Conservation (phyloP, 306 rosid species). For the Prunus kanzakura region DNA sequence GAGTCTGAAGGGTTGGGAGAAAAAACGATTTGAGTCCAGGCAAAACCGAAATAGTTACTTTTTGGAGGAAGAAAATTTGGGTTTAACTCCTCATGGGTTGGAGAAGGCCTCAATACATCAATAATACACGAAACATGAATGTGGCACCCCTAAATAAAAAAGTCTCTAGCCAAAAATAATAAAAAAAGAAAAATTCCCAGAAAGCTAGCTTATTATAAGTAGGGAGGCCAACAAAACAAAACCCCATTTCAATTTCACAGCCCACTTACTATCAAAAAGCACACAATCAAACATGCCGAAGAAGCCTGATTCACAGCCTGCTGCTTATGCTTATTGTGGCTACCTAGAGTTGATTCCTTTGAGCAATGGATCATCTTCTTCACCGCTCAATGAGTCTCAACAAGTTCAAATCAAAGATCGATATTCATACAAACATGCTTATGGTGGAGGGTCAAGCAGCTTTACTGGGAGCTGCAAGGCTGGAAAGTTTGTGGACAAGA, state of each 20-base stretch:
- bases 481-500: neutral
- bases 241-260: neutral
- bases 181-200: no score
- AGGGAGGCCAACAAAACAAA: neutral
- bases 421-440: neutral
- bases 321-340: neutral
- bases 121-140: no score
- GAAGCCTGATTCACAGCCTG: neutral
- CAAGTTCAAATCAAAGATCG: neutral
- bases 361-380: no score
- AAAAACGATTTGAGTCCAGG: no score
- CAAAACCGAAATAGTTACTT: no score
- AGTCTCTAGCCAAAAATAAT: no score
- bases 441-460: neutral
- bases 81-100: no score
- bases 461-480: neutral
- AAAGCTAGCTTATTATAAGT: neutral
- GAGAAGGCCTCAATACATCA: no score
- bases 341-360: neutral
- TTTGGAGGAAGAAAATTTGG: no score
- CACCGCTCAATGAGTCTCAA: neutral
- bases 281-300: neutral
- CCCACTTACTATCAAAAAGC: neutral
- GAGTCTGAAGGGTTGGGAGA: no score
- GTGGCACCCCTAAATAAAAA: no score